phyloP scores from a whole-genome alignment of 768 basidiomycete species.

The Ramaria rubella region DNA sequence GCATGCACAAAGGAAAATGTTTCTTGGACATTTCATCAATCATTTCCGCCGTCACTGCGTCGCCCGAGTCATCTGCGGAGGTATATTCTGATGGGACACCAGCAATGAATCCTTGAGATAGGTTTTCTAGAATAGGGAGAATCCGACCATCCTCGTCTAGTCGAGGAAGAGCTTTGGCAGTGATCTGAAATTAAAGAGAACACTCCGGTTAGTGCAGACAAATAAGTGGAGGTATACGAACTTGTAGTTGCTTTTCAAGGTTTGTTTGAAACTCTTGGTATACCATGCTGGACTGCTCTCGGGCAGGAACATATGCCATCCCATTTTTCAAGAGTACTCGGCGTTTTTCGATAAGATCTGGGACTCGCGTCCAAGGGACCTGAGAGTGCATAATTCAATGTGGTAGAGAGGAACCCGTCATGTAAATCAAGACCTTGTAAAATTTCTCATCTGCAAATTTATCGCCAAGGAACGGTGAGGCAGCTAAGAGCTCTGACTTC shows the following conservation, averaged over 20 bases:
- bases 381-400: conserved; percentile 23
- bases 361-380: conserved; percentile 97
- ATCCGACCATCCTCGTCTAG: conserved; percentile 93
- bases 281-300: conserved; percentile 77
- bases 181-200: conserved; percentile 43
- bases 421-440: conserved; percentile 52
- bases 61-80: conserved; percentile 45
- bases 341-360: conserved; percentile 81
- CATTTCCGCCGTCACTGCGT: conserved; percentile 88
- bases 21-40: conserved; percentile 77
- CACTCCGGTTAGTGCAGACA: background rate
- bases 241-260: conserved; percentile 72
- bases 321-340: conserved; percentile 72
- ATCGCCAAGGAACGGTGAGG: conserved; percentile 34
- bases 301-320: conserved; percentile 81
- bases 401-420: background rate
- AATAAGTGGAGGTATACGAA: conserved; percentile 25
- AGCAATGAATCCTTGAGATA: conserved; percentile 89
- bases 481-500: conserved; percentile 41
- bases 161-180: conserved; percentile 79
- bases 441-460: conserved; percentile 51
- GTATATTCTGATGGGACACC: conserved; percentile 84
- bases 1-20: conserved; percentile 96
- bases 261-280: conserved; percentile 77
- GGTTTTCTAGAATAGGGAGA: conserved; percentile 80